These are phyloP conservation scores for Actinomortierella ambigua DNA, from an alignment of 371 early-diverging fungal species.

Conservation along the genomic window DNA sequence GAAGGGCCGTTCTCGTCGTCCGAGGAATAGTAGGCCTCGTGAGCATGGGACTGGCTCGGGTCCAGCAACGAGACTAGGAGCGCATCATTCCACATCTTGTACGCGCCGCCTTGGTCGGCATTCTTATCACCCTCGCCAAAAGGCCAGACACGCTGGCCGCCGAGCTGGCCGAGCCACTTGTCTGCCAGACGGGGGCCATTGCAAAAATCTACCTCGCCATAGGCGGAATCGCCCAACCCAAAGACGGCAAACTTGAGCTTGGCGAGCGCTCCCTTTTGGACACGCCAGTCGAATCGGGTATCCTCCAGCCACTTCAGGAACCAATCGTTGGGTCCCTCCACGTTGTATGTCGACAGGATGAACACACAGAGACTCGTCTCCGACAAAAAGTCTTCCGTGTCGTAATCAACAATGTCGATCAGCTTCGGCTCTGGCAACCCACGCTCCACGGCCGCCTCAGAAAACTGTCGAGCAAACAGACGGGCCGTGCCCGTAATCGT, in stretches of 20 bases:
- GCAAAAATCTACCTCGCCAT: conserved; percentile 61
- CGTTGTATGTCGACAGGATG: conserved; percentile 73
- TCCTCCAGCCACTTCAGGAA: conserved; percentile 76
- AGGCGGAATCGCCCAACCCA: conserved; percentile 79
- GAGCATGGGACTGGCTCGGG: conserved; percentile 44
- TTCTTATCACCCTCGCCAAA: conserved; percentile 74
- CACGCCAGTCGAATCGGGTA: conserved; percentile 69
- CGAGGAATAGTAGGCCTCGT: conserved; percentile 56
- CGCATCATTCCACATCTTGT: conserved; percentile 59
- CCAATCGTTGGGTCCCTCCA: conserved; percentile 78
- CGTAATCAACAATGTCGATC: conserved; percentile 71
- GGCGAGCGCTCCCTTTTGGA: conserved; percentile 61
- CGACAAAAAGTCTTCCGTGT: conserved; percentile 69
- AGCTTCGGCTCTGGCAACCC: conserved; percentile 42
- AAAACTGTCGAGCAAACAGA: conserved; percentile 39
- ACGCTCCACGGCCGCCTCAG: conserved; percentile 15
- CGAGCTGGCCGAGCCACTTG: conserved; percentile 67
- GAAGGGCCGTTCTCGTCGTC: conserved; percentile 42
- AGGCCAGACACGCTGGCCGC: conserved; percentile 71
- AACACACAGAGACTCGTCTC: conserved; percentile 68
- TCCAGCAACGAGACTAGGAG: conserved; percentile 56
- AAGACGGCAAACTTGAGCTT: conserved; percentile 73
- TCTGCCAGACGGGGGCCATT: conserved; percentile 65
- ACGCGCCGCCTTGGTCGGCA: conserved; percentile 60
- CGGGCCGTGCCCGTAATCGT: conserved; percentile 51